Evolutionary conservation across 2,329 filamentous ascomycete genomes (phyloP).

Genomic region (Cadophora luteo-olivacea): DNA sequence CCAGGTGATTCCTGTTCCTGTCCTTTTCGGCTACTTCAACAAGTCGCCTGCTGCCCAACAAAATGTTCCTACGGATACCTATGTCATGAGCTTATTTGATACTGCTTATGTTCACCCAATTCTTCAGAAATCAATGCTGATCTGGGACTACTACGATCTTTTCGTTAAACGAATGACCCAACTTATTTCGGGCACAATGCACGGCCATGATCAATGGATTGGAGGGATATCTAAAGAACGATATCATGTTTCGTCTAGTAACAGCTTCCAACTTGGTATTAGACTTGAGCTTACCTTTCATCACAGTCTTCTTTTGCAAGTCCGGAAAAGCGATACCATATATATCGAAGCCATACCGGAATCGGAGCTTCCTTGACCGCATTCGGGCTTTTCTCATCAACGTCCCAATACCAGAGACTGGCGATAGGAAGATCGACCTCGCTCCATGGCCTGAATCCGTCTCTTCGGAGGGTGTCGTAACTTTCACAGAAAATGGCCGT

Average conservation of each 20-base stretch:
- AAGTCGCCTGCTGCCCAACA: conserved; percentile 16
- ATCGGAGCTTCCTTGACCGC: background rate
- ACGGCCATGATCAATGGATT: background rate
- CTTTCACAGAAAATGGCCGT: conserved; percentile 7
- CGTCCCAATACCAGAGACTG: background rate
- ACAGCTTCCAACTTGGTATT: background rate
- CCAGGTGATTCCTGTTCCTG: background rate
- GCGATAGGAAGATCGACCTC: conserved; percentile 3
- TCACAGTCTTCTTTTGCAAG: background rate
- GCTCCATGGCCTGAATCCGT: conserved; percentile 7
- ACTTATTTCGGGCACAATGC: background rate
- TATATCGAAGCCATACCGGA: background rate
- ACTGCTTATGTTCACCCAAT: conserved; percentile 56
- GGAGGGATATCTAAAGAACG: background rate
- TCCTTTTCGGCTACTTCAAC: background rate
- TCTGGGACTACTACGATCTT: conserved; percentile 45
- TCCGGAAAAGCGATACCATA: background rate
- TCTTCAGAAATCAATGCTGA: conserved; percentile 49
- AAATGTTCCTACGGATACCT: conserved; percentile 54
- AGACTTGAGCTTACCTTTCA: background rate
- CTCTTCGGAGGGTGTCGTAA: background rate
- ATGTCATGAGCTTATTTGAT: conserved; percentile 56
- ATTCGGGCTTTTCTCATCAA: background rate
- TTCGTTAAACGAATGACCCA: background rate
- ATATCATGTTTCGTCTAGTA: background rate